Conservation (phyloP, 208 protist genomes). For the Crithidia bombi region DNA sequence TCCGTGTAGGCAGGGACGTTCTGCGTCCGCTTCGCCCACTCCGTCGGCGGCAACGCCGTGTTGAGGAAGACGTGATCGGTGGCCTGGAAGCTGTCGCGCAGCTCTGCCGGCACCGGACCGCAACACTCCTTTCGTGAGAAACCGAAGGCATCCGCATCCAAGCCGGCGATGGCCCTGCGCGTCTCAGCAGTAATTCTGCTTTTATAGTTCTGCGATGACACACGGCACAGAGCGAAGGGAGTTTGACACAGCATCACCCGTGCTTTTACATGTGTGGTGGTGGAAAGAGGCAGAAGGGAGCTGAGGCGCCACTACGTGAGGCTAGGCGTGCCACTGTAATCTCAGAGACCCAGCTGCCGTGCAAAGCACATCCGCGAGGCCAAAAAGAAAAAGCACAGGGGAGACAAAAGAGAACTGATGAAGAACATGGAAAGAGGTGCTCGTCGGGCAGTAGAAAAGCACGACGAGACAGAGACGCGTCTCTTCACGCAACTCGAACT, state of each 20-base stretch:
- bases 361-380: too few species aligned
- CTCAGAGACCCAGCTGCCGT: too few species aligned
- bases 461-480: too few species aligned
- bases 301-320: too few species aligned
- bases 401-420: too few species aligned
- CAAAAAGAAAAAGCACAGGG: too few species aligned
- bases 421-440: too few species aligned
- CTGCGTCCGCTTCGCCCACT: slow-evolving; percentile 22
- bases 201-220: slow-evolving; percentile 7
- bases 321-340: too few species aligned
- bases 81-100: slow-evolving; percentile 5
- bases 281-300: not conserved
- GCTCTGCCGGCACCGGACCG: slow-evolving; percentile 5
- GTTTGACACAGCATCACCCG: not conserved
- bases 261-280: not conserved
- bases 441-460: too few species aligned
- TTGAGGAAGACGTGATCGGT: slow-evolving; percentile 21
- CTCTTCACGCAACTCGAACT: too few species aligned
- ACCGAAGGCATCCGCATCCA: slow-evolving; percentile 21
- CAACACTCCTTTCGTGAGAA: slow-evolving; percentile 19
- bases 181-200: not conserved
- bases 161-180: slow-evolving; percentile 16
- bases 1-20: slow-evolving; percentile 10
- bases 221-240: not conserved
- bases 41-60: slow-evolving; percentile 11